Evolutionary conservation across 805 yeast species (phyloP).

Genomic region (Saturnispora besseyi): DNA sequence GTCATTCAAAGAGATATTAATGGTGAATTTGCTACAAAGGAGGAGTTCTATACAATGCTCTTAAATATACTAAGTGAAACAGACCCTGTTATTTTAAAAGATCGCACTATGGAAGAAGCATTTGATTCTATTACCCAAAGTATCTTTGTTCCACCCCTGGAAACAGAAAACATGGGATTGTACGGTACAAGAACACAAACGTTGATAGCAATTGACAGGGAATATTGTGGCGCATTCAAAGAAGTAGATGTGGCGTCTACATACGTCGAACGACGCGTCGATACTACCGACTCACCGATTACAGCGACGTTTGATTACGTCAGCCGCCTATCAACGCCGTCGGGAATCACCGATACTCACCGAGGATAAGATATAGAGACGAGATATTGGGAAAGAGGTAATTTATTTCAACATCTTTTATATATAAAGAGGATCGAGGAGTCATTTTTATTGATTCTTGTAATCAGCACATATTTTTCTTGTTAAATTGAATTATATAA

Average conservation of each 20-base stretch:
- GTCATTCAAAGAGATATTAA: constrained; percentile 24
- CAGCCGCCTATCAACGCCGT: not conserved
- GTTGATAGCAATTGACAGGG: constrained; percentile 6
- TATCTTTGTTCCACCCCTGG: constrained; percentile 9
- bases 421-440: not conserved
- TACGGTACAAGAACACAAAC: constrained; percentile 15
- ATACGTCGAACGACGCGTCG: not conserved
- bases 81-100: constrained; percentile 19
- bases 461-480: not conserved
- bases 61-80: constrained; percentile 46
- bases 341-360: constrained; percentile 1
- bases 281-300: not conserved
- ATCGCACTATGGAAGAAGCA: not conserved
- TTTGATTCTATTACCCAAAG: constrained; percentile 1
- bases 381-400: too few relatives aligned
- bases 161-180: constrained; percentile 1
- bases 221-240: not conserved
- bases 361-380: too few relatives aligned
- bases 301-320: not conserved
- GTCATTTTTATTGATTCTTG: not conserved
- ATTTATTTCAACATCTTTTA: not conserved
- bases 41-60: constrained; percentile 39
- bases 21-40: constrained; percentile 20
- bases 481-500: not conserved
- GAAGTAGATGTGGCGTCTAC: not conserved